A percentile compares a stretch with the other conserved stretches of the same genome.
Conservation (phyloP, 345 rosid genomes). For the Populus tremula region DNA sequence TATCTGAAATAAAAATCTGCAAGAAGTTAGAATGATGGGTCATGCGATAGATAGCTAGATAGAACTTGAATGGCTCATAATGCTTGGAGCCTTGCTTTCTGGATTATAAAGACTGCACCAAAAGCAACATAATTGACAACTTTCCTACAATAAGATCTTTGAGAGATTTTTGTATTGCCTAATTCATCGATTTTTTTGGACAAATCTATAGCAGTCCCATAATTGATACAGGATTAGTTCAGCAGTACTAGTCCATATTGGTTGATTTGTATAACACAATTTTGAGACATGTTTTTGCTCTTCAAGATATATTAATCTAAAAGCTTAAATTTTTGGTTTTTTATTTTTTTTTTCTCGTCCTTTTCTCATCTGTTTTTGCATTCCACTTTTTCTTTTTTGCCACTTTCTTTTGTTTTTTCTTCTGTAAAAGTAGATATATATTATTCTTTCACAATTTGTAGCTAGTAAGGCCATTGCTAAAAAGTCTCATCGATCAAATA, state of each 20-base stretch:
- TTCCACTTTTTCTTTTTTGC: no score
- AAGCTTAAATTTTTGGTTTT: no score
- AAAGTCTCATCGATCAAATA: neutral
- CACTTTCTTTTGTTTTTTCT: no score
- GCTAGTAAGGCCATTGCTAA: neutral
- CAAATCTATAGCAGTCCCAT: neutral
- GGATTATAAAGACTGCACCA: neutral
- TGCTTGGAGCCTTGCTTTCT: neutral
- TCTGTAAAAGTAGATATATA: no score
- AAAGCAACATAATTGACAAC: neutral
- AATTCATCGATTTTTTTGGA: neutral
- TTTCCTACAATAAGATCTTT: neutral
- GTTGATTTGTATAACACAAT: no score
- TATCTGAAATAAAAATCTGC: neutral
- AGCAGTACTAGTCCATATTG: no score
- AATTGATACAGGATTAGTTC: neutral
- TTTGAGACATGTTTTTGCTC: no score
- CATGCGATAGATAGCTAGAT: neutral
- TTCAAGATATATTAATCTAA: no score
- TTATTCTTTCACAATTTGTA: no score
- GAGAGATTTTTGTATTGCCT: neutral
- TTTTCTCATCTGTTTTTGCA: no score
- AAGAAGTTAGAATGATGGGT: neutral
- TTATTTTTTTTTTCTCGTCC: no score
- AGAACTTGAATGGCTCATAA: neutral